Conservation (phyloP, 140 eudicot species). For the Erigeron philadelphicus region DNA sequence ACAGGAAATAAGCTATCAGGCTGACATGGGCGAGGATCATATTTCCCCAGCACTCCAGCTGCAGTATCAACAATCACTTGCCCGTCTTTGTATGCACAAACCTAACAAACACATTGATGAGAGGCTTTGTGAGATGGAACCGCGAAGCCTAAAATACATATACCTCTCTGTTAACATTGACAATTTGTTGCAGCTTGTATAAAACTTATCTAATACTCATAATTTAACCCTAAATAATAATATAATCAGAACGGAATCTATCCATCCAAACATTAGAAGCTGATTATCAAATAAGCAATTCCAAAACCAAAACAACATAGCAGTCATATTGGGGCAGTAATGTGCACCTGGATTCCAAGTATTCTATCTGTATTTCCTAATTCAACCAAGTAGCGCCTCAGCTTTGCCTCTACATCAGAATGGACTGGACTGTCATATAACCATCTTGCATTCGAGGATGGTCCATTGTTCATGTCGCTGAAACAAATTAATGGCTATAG, state of each 20-base stretch:
- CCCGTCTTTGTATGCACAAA: constrained; percentile 85
- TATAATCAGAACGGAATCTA: neutral
- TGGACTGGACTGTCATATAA: constrained; percentile 46
- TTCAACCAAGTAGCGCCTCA: constrained; percentile 11
- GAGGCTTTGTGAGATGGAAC: neutral
- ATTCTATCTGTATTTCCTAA: constrained; percentile 1
- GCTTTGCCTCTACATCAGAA: constrained; percentile 65
- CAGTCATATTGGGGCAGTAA: neutral
- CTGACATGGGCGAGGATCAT: constrained; percentile 80
- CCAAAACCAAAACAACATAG: too few species aligned
- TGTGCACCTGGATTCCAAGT: constrained; percentile 19
- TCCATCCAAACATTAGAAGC: neutral
- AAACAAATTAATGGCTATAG: constrained; percentile 18
- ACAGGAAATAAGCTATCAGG: constrained; percentile 71
- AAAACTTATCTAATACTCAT: too few species aligned
- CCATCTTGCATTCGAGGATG: constrained; percentile 49
- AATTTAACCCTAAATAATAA: constrained; percentile 16
- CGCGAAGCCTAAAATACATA: constrained; percentile 51
- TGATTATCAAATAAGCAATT: neutral
- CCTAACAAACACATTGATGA: constrained; percentile 25
- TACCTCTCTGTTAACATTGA: constrained; percentile 33
- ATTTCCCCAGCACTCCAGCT: constrained; percentile 74
- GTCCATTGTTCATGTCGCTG: constrained; percentile 66
- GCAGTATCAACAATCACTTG: constrained; percentile 74
- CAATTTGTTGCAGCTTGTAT: too few species aligned